phyloP scores from a whole-genome alignment of 2,329 filamentous ascomycete species.

The Metarhizium guizhouense region DNA sequence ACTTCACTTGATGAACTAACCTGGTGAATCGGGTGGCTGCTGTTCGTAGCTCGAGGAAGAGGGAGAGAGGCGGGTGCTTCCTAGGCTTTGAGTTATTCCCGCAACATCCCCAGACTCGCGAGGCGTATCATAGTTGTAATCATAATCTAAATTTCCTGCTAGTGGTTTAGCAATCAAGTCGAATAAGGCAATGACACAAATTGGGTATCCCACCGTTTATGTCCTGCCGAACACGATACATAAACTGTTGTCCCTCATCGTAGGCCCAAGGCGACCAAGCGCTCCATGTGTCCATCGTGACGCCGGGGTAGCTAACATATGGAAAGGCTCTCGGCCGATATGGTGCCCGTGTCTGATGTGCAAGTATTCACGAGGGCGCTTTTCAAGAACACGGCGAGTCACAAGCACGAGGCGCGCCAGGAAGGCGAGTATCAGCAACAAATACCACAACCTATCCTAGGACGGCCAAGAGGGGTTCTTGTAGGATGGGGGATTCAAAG shows the following conservation, averaged over 20 bases:
- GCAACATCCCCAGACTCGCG: not conserved
- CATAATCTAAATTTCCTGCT: constrained; percentile 3
- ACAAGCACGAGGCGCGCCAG: not conserved
- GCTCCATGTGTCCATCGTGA: constrained; percentile 12
- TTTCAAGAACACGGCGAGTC: not conserved
- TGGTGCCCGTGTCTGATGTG: constrained; percentile 4
- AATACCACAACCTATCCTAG: not conserved
- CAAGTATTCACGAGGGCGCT: not conserved
- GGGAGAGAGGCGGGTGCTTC: not conserved
- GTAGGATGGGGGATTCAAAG: constrained; percentile 3
- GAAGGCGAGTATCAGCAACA: not conserved
- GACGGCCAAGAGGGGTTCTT: constrained; percentile 8
- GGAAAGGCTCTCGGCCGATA: constrained; percentile 1
- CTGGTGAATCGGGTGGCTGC: not conserved
- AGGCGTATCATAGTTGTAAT: constrained; percentile 2
- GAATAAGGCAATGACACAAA: not conserved
- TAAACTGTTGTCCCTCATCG: constrained; percentile 10
- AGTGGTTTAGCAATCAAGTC: not conserved
- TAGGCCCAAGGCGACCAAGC: constrained; percentile 18
- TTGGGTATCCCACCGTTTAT: not conserved
- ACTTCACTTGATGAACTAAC: not conserved
- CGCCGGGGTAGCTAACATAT: not conserved
- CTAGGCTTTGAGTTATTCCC: not conserved
- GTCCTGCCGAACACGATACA: constrained; percentile 17
- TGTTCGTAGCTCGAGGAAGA: not conserved